Conservation (phyloP, 768 basidiomycete species). For the Termitomyces sp. region DNA sequence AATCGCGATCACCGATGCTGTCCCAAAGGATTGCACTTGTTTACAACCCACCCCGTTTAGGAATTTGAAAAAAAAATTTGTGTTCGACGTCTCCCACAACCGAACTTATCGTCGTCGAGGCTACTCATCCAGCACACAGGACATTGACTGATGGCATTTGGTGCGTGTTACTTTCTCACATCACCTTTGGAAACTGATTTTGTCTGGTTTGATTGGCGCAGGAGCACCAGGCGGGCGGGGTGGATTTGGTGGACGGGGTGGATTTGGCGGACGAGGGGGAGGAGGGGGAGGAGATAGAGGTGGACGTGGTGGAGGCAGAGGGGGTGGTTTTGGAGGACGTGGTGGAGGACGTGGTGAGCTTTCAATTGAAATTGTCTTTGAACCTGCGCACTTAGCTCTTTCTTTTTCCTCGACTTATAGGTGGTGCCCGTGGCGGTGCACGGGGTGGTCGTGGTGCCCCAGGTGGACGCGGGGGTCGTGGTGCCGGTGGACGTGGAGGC, state of each 20-base stretch:
- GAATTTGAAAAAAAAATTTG: conserved; percentile 19
- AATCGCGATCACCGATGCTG: neutral
- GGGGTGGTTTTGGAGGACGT: conserved; percentile 37
- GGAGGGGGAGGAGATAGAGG: conserved; percentile 35
- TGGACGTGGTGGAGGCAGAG: conserved; percentile 35
- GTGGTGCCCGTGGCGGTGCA: conserved; percentile 24
- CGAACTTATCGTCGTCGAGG: conserved; percentile 4
- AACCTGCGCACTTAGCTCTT: neutral
- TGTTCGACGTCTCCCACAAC: neutral
- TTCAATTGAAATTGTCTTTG: neutral
- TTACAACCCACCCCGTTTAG: conserved; percentile 13
- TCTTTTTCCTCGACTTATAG: neutral
- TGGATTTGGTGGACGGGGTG: conserved; percentile 64
- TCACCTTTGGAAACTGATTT: neutral
- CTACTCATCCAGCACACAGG: neutral
- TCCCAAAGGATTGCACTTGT: conserved; percentile 5
- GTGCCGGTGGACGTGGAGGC: conserved; percentile 47
- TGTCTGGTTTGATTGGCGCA: conserved; percentile 10
- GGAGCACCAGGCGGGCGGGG: conserved; percentile 74
- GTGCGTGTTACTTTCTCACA: conserved; percentile 6
- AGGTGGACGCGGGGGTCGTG: conserved; percentile 40
- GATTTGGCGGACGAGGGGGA: conserved; percentile 60
- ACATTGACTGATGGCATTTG: conserved; percentile 23
- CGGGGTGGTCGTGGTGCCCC: conserved; percentile 37
- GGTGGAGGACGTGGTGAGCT: conserved; percentile 34